phyloP scores from a whole-genome alignment of 441 rosid genomes.

The Gossypium laxum region DNA sequence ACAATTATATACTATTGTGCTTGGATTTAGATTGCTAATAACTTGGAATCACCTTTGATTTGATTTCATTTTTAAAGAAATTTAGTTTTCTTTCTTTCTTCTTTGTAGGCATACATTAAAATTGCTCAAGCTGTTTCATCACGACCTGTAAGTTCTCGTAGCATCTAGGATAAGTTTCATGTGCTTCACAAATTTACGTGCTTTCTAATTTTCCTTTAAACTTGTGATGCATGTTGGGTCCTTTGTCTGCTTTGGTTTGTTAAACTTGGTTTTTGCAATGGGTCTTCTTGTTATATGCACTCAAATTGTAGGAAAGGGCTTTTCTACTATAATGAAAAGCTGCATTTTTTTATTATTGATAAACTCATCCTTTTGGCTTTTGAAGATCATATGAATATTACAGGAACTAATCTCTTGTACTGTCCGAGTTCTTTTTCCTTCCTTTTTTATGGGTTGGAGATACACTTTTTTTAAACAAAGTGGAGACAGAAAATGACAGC shows the following conservation, averaged over 20 bases:
- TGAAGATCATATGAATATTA: neutral
- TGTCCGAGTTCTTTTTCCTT: neutral
- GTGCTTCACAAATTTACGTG: neutral
- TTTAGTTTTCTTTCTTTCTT: constrained; percentile 9
- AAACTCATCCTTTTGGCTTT: neutral
- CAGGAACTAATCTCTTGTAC: neutral
- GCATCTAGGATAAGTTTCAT: constrained; percentile 4
- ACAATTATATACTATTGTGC: neutral
- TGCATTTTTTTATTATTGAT: neutral
- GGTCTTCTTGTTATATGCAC: neutral
- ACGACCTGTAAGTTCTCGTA: constrained; percentile 56
- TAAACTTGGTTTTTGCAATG: neutral
- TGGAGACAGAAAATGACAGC: neutral
- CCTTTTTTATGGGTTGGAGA: neutral
- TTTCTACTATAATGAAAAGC: neutral
- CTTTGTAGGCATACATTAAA: constrained; percentile 68
- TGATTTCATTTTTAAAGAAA: neutral
- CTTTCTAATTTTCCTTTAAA: neutral
- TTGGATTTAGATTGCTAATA: neutral
- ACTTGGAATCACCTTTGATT: neutral
- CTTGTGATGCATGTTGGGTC: constrained; percentile 1
- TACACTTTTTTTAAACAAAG: neutral
- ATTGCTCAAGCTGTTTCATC: constrained; percentile 90
- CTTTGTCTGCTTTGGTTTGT: neutral
- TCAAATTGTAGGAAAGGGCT: neutral